phyloP scores from a whole-genome alignment of 148 eudicot genomes.

The Salicornia ramosissima region DNA sequence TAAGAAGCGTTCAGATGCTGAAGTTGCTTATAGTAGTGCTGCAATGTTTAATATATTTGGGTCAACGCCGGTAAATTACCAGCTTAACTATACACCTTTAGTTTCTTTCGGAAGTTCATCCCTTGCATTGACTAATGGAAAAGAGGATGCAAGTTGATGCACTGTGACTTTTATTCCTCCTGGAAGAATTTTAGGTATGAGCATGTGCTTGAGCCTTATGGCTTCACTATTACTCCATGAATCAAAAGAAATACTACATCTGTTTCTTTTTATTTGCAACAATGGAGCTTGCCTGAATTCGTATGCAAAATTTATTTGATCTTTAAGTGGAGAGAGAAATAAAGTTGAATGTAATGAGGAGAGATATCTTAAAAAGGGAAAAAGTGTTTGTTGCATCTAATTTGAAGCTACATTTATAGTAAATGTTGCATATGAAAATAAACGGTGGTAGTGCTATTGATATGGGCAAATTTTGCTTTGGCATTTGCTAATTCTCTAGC shows the following conservation, averaged over 20 bases:
- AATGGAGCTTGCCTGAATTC: no score
- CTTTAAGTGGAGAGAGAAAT: no score
- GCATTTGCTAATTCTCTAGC: background rate
- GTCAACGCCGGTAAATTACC: slow-evolving; percentile 56
- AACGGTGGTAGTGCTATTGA: background rate
- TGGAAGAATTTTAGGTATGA: slow-evolving; percentile 25
- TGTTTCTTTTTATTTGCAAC: no score
- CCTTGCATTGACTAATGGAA: slow-evolving; percentile 29
- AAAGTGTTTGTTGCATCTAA: no score
- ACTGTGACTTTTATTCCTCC: background rate
- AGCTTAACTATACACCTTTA: slow-evolving; percentile 60
- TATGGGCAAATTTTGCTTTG: background rate
- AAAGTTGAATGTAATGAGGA: no score
- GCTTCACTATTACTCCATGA: background rate
- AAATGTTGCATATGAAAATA: background rate
- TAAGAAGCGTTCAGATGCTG: slow-evolving; percentile 83
- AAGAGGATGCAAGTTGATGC: slow-evolving; percentile 41
- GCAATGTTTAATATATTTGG: slow-evolving; percentile 73
- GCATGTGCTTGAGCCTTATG: background rate
- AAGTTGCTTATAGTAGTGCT: slow-evolving; percentile 82
- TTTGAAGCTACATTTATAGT: no score
- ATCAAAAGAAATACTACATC: no score
- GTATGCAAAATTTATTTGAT: no score
- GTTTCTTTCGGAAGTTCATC: slow-evolving; percentile 36
- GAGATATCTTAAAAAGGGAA: no score